Percentiles rank a stretch among this genome's conserved stretches.
These are phyloP conservation scores for Pythium scleroteichum DNA, from an alignment of 352 stramenopile species.

Conservation along the genomic window DNA sequence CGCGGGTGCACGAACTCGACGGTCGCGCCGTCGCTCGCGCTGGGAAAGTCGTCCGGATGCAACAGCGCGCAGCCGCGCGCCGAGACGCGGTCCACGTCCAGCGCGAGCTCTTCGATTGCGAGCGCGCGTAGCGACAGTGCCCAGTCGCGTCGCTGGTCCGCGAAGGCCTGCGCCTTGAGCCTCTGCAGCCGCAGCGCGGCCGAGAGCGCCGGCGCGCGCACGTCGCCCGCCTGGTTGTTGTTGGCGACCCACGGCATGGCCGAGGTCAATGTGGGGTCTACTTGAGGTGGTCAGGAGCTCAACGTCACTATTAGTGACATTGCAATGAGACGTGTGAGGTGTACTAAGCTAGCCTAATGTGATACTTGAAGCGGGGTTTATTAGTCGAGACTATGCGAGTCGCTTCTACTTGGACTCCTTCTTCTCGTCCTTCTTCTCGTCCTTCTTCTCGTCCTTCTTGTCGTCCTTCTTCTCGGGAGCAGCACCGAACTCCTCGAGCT, in stretches of 20 bases:
- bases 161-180: conserved; percentile 36
- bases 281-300: conserved; percentile 17
- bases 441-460: conserved; percentile 47
- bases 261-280: conserved; percentile 10
- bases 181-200: conserved; percentile 54
- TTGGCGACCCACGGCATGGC: conserved; percentile 86
- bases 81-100: conserved; percentile 19
- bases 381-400: neutral
- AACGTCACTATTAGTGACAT: conserved; percentile 13
- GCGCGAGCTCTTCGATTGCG: conserved; percentile 42
- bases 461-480: conserved; percentile 68
- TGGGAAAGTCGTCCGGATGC: conserved; percentile 63
- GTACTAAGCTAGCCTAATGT: conserved; percentile 4
- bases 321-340: too few species aligned
- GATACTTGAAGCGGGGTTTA: neutral
- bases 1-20: conserved; percentile 58
- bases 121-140: conserved; percentile 38
- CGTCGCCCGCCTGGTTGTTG: conserved; percentile 83
- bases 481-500: conserved; percentile 77
- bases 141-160: conserved; percentile 29
- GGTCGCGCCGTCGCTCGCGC: conserved; percentile 10
- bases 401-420: conserved; percentile 25
- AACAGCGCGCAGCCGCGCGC: conserved; percentile 57
- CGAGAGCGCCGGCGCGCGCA: conserved; percentile 72
- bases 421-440: conserved; percentile 26